Evolutionary conservation across 2,329 filamentous ascomycete species (phyloP), one percentile per base, ranked within the genome.

Genomic region (Trichoderma sp.): DNA sequence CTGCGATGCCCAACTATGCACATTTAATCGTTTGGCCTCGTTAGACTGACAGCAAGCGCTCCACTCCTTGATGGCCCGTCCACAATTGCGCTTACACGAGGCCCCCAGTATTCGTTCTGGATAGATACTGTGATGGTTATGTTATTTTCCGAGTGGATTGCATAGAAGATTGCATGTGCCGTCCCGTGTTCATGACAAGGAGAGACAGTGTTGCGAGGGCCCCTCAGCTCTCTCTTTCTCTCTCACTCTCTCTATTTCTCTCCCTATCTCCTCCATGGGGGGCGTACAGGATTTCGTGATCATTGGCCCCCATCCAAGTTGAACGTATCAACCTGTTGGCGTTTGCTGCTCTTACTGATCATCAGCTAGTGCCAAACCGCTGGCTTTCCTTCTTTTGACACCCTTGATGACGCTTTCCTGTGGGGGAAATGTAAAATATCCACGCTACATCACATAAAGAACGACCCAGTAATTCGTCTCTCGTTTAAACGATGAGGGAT

Each of bases 1-100:
- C 64, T 74, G 33, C 62, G 50, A 74, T 74, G 71, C 71, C 71
- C 62, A 74, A 67, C 71, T 66, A 66, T 74, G 71, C 64, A 73
- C 60, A 18, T 65, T 56, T 56, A 21, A 56, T 73, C 38, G 59
- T 53, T 56, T 73, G 60, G 71, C 31, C 38, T 65, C 60, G 35
- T 73, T 73, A 65, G 71, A 72, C 71, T 66, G 64, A 59, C 71
- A 74, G 53, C 71, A 60, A 45, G 35, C 71, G 50, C 62, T 74
- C 71, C 71, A 74, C 71, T 66, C 59, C 50, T 62, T 33, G 35
- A 60, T 66, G 71, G 63, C 63, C 71, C 63, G 71, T 67, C 71
- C 71, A 74, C 71, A 74, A 14, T 67, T 74, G 50, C 45, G 62
- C 63, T 67, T 74, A 60, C 63, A 74, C 64, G 71, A 66, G 71